Conservation (phyloP, 352 stramenopile genomes). For the Phytophthora boehmeriae region DNA sequence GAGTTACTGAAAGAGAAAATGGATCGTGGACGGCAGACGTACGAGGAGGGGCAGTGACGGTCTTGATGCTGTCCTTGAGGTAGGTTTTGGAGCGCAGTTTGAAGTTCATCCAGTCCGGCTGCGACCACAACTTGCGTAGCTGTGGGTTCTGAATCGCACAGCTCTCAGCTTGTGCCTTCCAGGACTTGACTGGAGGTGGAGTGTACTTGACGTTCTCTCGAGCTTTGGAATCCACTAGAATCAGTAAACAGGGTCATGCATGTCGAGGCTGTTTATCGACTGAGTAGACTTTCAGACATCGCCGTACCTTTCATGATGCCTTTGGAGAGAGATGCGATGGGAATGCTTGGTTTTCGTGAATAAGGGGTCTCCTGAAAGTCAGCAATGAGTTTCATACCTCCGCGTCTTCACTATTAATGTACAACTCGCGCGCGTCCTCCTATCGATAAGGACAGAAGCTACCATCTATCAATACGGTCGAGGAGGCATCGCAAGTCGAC, state of each 20-base stretch:
- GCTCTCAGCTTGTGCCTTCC: slow-evolving; percentile 46
- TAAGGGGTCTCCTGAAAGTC: background rate
- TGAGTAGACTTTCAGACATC: background rate
- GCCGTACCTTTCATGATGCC: slow-evolving; percentile 24
- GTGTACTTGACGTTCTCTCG: slow-evolving; percentile 21
- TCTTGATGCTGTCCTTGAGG: slow-evolving; percentile 66
- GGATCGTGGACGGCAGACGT: slow-evolving; percentile 20
- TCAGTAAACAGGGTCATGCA: background rate
- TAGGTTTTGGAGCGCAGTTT: slow-evolving; percentile 79
- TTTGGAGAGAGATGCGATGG: background rate
- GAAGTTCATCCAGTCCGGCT: slow-evolving; percentile 67
- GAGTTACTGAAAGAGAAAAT: background rate
- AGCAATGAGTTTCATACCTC: background rate
- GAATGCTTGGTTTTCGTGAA: slow-evolving; percentile 9
- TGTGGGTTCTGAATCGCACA: slow-evolving; percentile 44
- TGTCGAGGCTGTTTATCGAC: background rate
- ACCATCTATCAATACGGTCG: no score
- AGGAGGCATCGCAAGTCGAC: no score
- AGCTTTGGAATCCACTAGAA: slow-evolving; percentile 17
- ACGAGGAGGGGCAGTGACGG: slow-evolving; percentile 59
- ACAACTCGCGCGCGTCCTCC: background rate
- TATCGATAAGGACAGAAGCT: no score
- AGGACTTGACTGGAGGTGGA: slow-evolving; percentile 46
- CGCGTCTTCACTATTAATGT: slow-evolving; percentile 2
- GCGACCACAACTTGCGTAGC: slow-evolving; percentile 73